Evolutionary conservation across 345 rosid species (phyloP), one percentile per base, ranked within the genome.

Genomic region (Microthlaspi erraticum): DNA sequence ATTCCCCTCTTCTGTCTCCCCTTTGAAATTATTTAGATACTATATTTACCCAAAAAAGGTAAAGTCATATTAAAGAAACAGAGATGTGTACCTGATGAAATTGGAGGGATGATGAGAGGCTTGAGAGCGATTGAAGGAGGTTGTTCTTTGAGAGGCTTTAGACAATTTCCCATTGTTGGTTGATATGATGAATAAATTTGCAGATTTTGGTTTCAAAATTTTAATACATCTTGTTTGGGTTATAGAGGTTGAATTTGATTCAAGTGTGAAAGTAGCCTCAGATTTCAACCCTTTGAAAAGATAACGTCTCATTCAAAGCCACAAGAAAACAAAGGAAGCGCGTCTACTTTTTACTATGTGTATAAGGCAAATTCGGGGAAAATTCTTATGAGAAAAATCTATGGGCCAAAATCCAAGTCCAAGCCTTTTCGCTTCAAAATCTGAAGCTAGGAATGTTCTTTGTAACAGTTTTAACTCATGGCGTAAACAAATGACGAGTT

Each of bases 91-190:
- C 72, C 54, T n/a, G n/a, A n/a, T 53, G 42, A 31, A 39, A 10
- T 17, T 52, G 71, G 51, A 54, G 62, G 53, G 13, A 12, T 43
- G 72, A 1, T 43, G 10, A 54, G 46, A 49, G 69, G 69, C 69
- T 64, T 50, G 14, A 49, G 62, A 42, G 71, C 16, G 16, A 1
- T 3, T 31, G 20, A 8, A 67, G 53, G 53, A 42, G 44, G 34
- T 18, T 42, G 53, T 42, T 67, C 72, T 18, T 55, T 43, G 16
- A 19, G 26, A 55, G 36, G 45, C 3, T 55, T 43, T 55, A 68
- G 54, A 55, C 72, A 68, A 11, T 68, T 68, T 55, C 72, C 72
- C 72, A 68, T 68, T 55, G 54, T 13, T 4, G 63, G 32, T 43
- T 43, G 32, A 42, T 54, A 57, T 68, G 13, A n/a, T n/a, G n/a